Conservation (phyloP, 257 asterid species). For the Solanum arcanum region DNA sequence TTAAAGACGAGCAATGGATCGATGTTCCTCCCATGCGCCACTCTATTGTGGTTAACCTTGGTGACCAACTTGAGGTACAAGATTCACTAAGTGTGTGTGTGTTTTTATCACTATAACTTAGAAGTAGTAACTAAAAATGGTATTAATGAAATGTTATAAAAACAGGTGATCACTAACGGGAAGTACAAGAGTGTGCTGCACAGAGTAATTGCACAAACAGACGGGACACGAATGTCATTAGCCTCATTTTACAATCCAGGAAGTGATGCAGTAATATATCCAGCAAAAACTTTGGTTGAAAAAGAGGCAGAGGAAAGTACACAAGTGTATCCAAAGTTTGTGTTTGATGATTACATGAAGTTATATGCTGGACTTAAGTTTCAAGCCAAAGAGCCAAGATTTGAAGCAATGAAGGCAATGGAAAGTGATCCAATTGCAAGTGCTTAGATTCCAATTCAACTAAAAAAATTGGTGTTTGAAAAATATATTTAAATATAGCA, state of each 20-base stretch:
- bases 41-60: slow-evolving; percentile 61
- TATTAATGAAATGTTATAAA: background rate
- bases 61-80: slow-evolving; percentile 54
- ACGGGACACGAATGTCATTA: slow-evolving; percentile 15
- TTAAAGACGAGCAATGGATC: slow-evolving; percentile 46
- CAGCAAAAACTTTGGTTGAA: slow-evolving; percentile 3
- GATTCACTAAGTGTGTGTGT: too few relatives aligned
- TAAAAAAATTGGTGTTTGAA: background rate
- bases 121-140: background rate
- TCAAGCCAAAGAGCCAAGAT: slow-evolving; percentile 26
- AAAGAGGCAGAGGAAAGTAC: slow-evolving; percentile 1
- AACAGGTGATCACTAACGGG: slow-evolving; percentile 18
- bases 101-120: background rate
- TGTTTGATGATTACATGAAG: slow-evolving; percentile 20
- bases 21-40: slow-evolving; percentile 52
- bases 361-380: slow-evolving; percentile 18
- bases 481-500: background rate
- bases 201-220: slow-evolving; percentile 14
- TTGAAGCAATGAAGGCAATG: slow-evolving; percentile 13
- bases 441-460: background rate
- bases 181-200: slow-evolving; percentile 20
- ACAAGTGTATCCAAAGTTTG: slow-evolving; percentile 8
- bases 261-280: slow-evolving; percentile 14
- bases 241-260: slow-evolving; percentile 25
- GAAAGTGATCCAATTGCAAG: background rate